These are phyloP conservation scores for Hypoxylon intermedium DNA, from an alignment of 495 filamentous ascomycete genomes.

Conservation along the genomic window DNA sequence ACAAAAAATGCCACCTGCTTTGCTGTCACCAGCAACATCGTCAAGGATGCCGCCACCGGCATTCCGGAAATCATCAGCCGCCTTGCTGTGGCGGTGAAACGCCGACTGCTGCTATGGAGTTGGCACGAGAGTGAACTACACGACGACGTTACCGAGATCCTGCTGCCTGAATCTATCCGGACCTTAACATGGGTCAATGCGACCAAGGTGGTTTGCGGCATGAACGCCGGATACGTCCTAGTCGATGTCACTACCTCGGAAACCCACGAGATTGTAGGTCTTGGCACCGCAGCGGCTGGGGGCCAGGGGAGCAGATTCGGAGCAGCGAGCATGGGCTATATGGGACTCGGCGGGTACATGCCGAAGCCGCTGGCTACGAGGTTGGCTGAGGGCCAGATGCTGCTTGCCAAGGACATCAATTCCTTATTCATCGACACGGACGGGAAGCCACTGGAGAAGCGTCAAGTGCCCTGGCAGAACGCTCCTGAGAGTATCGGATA, in stretches of 20 bases:
- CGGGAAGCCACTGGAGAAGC: constrained; percentile 80
- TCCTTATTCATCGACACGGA: constrained; percentile 87
- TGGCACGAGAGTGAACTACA: constrained; percentile 95
- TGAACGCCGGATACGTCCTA: constrained; percentile 86
- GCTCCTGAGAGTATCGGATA: constrained; percentile 92
- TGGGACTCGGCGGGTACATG: constrained; percentile 88
- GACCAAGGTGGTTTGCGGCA: constrained; percentile 82
- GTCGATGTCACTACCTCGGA: constrained; percentile 78
- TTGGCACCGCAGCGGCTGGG: constrained; percentile 71
- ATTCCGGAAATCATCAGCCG: constrained; percentile 90
- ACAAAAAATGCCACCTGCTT: constrained; percentile 90
- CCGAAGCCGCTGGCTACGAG: constrained; percentile 88
- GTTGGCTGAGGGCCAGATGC: constrained; percentile 79
- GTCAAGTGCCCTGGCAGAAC: constrained; percentile 88
- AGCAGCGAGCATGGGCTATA: constrained; percentile 82
- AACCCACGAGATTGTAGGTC: constrained; percentile 77
- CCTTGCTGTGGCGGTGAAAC: constrained; percentile 89
- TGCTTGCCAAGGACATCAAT: constrained; percentile 95
- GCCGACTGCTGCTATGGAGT: constrained; percentile 86
- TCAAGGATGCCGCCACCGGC: constrained; percentile 83
- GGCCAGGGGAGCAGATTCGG: constrained; percentile 70
- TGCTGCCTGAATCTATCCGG: constrained; percentile 78
- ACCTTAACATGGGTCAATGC: constrained; percentile 89
- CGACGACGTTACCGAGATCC: constrained; percentile 74
- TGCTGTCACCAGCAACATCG: constrained; percentile 92